Conservation (phyloP, 2,329 filamentous ascomycete species). For the Talaromyces sp. region DNA sequence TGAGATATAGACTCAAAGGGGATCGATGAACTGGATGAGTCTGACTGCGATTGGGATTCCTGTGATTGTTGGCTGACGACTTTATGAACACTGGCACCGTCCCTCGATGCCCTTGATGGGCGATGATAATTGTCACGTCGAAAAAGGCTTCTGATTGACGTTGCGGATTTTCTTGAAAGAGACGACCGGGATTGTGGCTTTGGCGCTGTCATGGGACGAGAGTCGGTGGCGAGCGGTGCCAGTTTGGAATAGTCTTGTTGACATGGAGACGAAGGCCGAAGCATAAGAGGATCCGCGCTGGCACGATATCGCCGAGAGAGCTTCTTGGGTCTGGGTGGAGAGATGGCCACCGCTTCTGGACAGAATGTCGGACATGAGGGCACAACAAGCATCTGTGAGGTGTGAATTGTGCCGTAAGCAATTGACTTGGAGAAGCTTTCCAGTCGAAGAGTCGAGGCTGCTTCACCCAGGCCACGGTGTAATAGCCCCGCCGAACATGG, state of each 20-base stretch:
- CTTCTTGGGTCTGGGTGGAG: conserved; percentile 1
- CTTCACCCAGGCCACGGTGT: neutral
- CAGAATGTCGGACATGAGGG: conserved; percentile 8
- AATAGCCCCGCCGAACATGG: neutral
- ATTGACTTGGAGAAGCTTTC: conserved; percentile 1
- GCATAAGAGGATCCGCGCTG: conserved; percentile 12
- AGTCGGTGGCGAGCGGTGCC: neutral
- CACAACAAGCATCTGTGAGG: conserved; percentile 6
- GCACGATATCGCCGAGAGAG: neutral
- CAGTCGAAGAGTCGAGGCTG: neutral
- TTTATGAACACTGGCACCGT: neutral
- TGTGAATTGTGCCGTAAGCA: conserved; percentile 1
- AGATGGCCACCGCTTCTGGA: neutral
- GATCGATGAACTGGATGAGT: neutral
- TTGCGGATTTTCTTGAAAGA: neutral
- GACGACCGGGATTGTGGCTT: neutral
- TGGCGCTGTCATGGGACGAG: conserved; percentile 13
- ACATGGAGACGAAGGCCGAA: conserved; percentile 12
- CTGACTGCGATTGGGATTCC: neutral
- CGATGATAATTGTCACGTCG: conserved; percentile 29
- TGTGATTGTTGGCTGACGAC: neutral
- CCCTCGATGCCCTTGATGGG: conserved; percentile 16
- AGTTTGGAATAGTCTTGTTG: neutral
- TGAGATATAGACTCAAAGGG: neutral
- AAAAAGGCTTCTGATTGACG: conserved; percentile 13